Base-by-base conservation (phyloP, 2,329 filamentous ascomycete genomes). In the Pseudogymnoascus sp. region DNA sequence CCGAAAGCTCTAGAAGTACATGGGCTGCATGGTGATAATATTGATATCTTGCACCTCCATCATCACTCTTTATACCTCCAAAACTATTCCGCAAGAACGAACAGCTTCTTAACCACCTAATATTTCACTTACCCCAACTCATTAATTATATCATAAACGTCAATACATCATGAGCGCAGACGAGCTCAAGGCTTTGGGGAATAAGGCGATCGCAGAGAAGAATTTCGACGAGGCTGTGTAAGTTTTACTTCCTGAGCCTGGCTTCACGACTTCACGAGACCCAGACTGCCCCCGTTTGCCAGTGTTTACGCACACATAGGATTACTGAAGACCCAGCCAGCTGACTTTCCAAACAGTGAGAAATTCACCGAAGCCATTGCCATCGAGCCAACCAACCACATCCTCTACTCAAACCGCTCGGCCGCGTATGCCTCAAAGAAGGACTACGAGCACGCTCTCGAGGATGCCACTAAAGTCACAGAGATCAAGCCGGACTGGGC, bases 181-280 rank as follows among this genome's bases (percentile, higher is more conserved):
- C 76, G 84, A 93, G 84, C 86, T 99, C 73, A 99, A 99, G 83
- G 91, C 92, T 73, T 89, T 94, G 75, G 94, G 93, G 81, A 99
- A 99, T 83, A 96, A 96, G 82, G 92, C 95, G 78, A 99, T 99
- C 77, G 89, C 91, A 69, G 92, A 91, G 67, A 97, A 97, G 84
- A 92, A 97, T 78, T 99, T 96, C 76, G 84, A 92, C 73, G 91
- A 93, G 76, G 94, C 94, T 73, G 86, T 96, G 93, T 97, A 84
- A 78, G 91, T 86, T 60, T 40, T 62, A 59, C 47, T 66, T 60
- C 14, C 7, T 16, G 10, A 23, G 28, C 31, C 40, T 38, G 25
- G 37, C 37, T 35, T 16, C 23, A 25, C 11, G 21, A 18, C 31
- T 65, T 61, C 23, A n/a, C 18, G 59, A 35, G 21, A 50, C 40